Evolutionary conservation across 2,329 filamentous ascomycete genomes (phyloP).

Genomic region (Aspergillus persii): DNA sequence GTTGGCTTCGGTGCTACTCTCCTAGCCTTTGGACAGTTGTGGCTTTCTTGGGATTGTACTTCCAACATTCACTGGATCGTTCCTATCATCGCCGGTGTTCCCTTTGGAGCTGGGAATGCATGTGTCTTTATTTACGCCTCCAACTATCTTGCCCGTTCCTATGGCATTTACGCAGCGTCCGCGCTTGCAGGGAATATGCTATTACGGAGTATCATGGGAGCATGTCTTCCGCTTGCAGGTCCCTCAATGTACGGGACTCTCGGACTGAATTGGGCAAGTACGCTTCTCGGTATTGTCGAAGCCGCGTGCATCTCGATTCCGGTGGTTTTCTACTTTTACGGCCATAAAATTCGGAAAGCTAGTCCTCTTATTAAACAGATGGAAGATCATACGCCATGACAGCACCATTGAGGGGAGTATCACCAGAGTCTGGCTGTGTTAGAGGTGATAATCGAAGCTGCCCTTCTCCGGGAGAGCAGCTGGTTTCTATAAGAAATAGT

Average conservation of each 20-base stretch:
- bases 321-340: too few species aligned
- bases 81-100: slow-evolving; percentile 75
- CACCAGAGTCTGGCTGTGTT: too few species aligned
- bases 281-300: slow-evolving; percentile 56
- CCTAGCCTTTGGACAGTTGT: slow-evolving; percentile 67
- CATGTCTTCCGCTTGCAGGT: slow-evolving; percentile 69
- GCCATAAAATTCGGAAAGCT: too few species aligned
- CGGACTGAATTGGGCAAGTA: slow-evolving; percentile 73
- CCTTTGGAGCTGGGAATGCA: slow-evolving; percentile 72
- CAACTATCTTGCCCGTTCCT: slow-evolving; percentile 74
- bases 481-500: too few species aligned
- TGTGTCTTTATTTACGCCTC: slow-evolving; percentile 74
- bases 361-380: too few species aligned
- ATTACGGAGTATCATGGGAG: slow-evolving; percentile 66
- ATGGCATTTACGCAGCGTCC: slow-evolving; percentile 74
- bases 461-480: too few species aligned
- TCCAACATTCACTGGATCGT: slow-evolving; percentile 74
- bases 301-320: too few species aligned
- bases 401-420: too few species aligned
- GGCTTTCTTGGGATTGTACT: slow-evolving; percentile 81
- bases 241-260: slow-evolving; percentile 66
- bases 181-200: slow-evolving; percentile 76
- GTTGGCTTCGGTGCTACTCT: slow-evolving; percentile 74
- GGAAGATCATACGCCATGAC: too few species aligned
- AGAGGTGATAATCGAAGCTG: too few species aligned